Evolutionary conservation across 2,329 filamentous ascomycete species (phyloP).

Genomic region (Pestalotiopsis sp.): DNA sequence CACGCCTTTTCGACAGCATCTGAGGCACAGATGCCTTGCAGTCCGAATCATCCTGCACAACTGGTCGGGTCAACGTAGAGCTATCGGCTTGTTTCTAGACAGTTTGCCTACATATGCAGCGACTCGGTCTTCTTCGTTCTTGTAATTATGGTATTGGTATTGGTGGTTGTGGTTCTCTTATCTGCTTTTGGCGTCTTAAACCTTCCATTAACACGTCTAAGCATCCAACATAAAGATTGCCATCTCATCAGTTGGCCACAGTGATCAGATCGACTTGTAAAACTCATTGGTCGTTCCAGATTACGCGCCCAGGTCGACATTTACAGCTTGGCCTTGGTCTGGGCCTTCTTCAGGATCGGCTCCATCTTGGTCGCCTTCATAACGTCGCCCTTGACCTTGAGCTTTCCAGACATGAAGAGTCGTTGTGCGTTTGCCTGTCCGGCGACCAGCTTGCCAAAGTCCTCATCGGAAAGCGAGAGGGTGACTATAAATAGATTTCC

Average conservation of each 20-base stretch:
- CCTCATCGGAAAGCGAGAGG: constrained; percentile 78
- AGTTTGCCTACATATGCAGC: not conserved
- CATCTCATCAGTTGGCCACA: not conserved
- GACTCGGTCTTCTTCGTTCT: not conserved
- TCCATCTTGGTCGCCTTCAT: constrained; percentile 99
- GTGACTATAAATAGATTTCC: constrained; percentile 61
- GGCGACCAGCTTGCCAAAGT: constrained; percentile 79
- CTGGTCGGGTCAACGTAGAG: not conserved
- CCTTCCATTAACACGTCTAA: not conserved
- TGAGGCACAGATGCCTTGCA: not conserved
- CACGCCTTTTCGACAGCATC: not conserved
- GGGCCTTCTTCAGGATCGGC: constrained; percentile 85
- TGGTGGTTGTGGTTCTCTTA: not conserved
- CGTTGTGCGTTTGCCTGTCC: constrained; percentile 94
- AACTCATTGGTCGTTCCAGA: not conserved
- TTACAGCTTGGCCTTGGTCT: constrained; percentile 82
- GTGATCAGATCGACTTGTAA: not conserved
- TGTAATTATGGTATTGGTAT: not conserved
- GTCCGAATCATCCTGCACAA: not conserved
- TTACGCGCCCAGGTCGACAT: constrained; percentile 1
- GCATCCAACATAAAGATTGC: not conserved
- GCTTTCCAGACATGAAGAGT: constrained; percentile 96
- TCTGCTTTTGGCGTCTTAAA: not conserved
- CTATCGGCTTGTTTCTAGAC: not conserved
- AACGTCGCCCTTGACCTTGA: constrained; percentile 97